Percentiles rank a stretch among this genome's conserved stretches.
phyloP scores from a whole-genome alignment of 805 yeast species.

The Saccharomycopsis vini region DNA sequence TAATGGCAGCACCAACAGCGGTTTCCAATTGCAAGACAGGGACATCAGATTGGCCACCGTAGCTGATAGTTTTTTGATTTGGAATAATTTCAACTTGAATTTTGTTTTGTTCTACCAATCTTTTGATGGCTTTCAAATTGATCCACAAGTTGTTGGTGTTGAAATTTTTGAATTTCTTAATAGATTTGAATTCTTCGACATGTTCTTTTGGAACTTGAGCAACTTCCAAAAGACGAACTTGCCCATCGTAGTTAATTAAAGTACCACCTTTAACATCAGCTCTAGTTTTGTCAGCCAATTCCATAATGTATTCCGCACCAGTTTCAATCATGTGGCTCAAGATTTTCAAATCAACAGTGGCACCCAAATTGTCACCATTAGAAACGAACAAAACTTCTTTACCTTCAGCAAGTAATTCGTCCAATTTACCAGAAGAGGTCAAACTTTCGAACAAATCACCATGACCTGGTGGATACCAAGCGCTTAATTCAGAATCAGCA shows the following conservation, averaged over 20 bases:
- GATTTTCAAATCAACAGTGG: constrained; percentile 89
- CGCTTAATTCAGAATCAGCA: constrained; percentile 58
- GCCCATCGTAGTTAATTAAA: constrained; percentile 89
- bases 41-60: constrained; percentile 64
- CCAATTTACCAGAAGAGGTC: constrained; percentile 85
- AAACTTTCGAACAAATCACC: constrained; percentile 94
- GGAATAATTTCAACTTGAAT: constrained; percentile 93
- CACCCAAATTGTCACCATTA: constrained; percentile 97
- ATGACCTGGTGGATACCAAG: constrained; percentile 99
- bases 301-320: constrained; percentile 93
- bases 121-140: constrained; percentile 87
- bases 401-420: constrained; percentile 81
- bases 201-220: constrained; percentile 99
- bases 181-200: constrained; percentile 94
- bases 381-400: constrained; percentile 93
- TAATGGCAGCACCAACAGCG: constrained; percentile 98
- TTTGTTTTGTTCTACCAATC: constrained; percentile 74
- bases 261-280: constrained; percentile 99
- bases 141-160: constrained; percentile 98
- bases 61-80: constrained; percentile 68
- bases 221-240: constrained; percentile 88
- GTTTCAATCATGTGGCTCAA: constrained; percentile 89
- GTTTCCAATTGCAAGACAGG: constrained; percentile 94
- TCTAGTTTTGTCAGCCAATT: constrained; percentile 95
- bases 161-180: constrained; percentile 96